Base-by-base conservation (phyloP, 805 yeast species). In the Sungouiella thailandica region DNA sequence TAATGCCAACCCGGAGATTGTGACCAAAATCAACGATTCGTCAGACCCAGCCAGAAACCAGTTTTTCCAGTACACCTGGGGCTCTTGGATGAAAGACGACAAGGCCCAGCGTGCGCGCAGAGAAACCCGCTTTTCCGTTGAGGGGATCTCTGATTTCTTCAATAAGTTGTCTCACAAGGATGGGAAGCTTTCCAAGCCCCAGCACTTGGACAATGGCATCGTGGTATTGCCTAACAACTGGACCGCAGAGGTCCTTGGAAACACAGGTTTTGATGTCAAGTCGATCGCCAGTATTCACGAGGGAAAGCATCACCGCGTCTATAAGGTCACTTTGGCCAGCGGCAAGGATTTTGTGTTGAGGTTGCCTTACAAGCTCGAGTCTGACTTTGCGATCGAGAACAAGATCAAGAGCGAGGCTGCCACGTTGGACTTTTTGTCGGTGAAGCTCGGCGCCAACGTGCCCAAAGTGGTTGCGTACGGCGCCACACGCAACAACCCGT, bases 1-100 rank as follows among this genome's bases (percentile, higher is more conserved):
- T n/a, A n/a, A n/a, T n/a, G n/a, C n/a, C n/a, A n/a, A n/a, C n/a
- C 46, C 43, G 17, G 71, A 66, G 46, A 53, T 62, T n/a, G 66
- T 54, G 52, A 82, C 89, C 34, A 70, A 69, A 39, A 51, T 83
- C 16, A 58, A 72, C 18, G 82, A 81, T 47, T 74, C 76, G 36
- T 60, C 68, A 25, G 89, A 83, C 52, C 86, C 87, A 8, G 63
- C 76, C 31, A 71, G 89, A 58, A 74, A 72, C 36, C 68, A 76
- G 27, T 85, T 93, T 52, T 90, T 86, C 68, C 77, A 83, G 48
- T 90, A 88, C 55, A 70, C 93, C 3, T 90, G 97, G 95, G 98
- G 98, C 30, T 74, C 95, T 5, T 90, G 97, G 97, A 64, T 89
- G 49, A 76, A 71, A 43, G 76, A 90, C 53, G 96, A 93, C 55